These are phyloP conservation scores for Papiliotrema nemorosa DNA, from an alignment of 1,284 basidiomycete species.

Conservation along the genomic window DNA sequence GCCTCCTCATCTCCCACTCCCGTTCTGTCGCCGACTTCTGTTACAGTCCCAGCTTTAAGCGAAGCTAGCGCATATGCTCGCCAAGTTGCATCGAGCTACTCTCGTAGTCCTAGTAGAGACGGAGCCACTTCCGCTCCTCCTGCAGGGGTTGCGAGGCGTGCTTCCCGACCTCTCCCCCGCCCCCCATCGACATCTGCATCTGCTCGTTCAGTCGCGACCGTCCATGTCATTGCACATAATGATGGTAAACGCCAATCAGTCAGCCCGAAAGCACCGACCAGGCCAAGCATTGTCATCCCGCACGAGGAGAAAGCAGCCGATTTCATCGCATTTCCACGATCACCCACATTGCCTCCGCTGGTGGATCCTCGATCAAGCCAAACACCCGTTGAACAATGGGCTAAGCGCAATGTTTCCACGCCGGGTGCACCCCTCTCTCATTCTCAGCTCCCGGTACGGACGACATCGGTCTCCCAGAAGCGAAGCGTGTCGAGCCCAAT, in stretches of 20 bases:
- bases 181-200: background rate
- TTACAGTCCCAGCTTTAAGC: background rate
- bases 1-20: background rate
- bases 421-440: background rate
- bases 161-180: background rate
- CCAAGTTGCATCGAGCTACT: constrained; percentile 9
- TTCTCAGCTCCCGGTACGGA: background rate
- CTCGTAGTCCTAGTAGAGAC: background rate
- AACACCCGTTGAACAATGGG: background rate
- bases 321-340: constrained; percentile 19
- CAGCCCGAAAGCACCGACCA: background rate
- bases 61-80: constrained; percentile 23
- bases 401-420: no score
- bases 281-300: constrained; percentile 9
- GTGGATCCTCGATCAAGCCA: constrained; percentile 14
- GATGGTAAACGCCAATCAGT: background rate
- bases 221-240: background rate
- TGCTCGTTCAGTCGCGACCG: background rate
- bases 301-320: background rate
- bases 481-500: no score
- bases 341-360: constrained; percentile 20
- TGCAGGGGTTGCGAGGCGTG: background rate
- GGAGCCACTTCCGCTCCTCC: background rate
- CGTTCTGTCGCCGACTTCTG: background rate
- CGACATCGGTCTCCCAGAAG: background rate